phyloP scores from a whole-genome alignment of 2,329 filamentous ascomycete species.

The Didymella sp. region DNA sequence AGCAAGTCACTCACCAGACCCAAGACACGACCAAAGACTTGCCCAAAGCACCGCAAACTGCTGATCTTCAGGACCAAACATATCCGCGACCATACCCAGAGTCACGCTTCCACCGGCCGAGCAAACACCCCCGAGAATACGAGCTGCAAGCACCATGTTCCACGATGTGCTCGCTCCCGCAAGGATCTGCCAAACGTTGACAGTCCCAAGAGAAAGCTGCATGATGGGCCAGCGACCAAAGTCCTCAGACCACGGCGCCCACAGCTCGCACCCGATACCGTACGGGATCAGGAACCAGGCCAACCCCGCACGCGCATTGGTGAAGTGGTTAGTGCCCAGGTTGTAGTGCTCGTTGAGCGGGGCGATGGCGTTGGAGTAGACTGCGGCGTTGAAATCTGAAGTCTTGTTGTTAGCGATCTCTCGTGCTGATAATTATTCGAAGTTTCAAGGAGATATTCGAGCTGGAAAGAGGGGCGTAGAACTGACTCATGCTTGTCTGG shows the following conservation, averaged over 20 bases:
- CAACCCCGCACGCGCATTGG: conserved; percentile 62
- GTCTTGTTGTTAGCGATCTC: conserved; percentile 48
- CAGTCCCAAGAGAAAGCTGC: conserved; percentile 73
- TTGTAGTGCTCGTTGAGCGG: conserved; percentile 66
- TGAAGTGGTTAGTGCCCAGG: conserved; percentile 42
- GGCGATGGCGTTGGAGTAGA: conserved; percentile 61
- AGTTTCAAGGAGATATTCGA: neutral
- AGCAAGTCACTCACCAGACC: conserved; percentile 60
- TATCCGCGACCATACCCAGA: conserved; percentile 68
- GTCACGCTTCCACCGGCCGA: conserved; percentile 70
- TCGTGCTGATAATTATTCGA: conserved; percentile 39
- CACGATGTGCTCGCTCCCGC: conserved; percentile 69
- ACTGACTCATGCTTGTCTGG: conserved; percentile 59
- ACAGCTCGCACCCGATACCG: conserved; percentile 84
- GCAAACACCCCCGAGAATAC: conserved; percentile 45
- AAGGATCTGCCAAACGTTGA: conserved; percentile 72
- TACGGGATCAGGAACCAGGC: conserved; percentile 81
- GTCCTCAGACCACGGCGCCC: conserved; percentile 82
- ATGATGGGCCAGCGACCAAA: conserved; percentile 77
- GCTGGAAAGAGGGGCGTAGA: conserved; percentile 17
- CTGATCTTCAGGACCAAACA: conserved; percentile 65
- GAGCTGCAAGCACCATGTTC: conserved; percentile 68
- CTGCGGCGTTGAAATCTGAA: conserved; percentile 61
- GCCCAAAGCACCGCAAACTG: conserved; percentile 71
- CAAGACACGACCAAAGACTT: conserved; percentile 70